phyloP scores from a whole-genome alignment of 805 yeast species.

The Limtongia smithiae region DNA sequence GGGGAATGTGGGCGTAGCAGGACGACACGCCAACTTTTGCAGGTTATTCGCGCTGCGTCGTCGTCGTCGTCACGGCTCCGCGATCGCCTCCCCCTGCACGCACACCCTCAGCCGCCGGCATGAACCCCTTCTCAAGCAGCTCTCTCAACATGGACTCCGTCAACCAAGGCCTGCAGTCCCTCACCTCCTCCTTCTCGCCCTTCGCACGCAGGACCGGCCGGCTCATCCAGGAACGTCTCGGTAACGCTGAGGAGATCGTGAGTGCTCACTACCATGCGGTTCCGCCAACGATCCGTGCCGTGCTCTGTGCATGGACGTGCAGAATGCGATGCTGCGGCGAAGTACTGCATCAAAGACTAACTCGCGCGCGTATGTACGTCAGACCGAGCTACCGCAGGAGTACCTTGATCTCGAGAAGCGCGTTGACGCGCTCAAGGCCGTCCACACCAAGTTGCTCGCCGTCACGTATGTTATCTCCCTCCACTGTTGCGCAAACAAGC shows the following conservation, averaged over 20 bases:
- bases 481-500: conserved; percentile 42
- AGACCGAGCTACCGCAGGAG: conserved; percentile 77
- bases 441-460: conserved; percentile 55
- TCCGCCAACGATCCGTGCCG: no score
- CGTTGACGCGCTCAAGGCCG: conserved; percentile 66
- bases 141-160: conserved; percentile 32
- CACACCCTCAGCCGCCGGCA: no score
- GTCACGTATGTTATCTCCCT: conserved; percentile 45
- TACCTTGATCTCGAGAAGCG: conserved; percentile 69
- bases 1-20: no score
- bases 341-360: neutral
- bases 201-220: conserved; percentile 79
- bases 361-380: neutral
- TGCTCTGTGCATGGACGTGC: no score
- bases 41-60: neutral
- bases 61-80: no score
- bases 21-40: no score
- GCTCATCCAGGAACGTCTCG: conserved; percentile 72
- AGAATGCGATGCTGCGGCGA: no score
- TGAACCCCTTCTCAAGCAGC: conserved; percentile 21
- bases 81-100: no score
- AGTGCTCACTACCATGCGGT: no score
- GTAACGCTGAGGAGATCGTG: conserved; percentile 70
- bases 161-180: conserved; percentile 41
- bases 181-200: conserved; percentile 53